phyloP scores from a whole-genome alignment of 495 filamentous ascomycete genomes.

The Neurospora discreta region DNA sequence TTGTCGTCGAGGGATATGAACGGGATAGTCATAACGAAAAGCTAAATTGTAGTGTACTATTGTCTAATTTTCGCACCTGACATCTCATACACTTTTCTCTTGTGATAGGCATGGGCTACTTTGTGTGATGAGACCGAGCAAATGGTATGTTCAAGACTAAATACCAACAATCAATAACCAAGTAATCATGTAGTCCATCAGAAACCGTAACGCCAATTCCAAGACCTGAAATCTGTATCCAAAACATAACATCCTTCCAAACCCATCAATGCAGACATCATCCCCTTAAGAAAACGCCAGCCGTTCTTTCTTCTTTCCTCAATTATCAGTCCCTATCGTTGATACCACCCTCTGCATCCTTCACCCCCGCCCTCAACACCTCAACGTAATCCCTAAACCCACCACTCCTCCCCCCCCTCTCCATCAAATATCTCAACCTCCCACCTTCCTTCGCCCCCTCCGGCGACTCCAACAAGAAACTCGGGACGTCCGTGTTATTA shows the following conservation, averaged over 20 bases:
- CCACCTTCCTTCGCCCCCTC: conserved; percentile 9
- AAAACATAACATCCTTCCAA: neutral
- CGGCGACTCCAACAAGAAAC: conserved; percentile 17
- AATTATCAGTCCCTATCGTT: neutral
- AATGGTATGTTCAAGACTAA: neutral
- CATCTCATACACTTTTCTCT: no score
- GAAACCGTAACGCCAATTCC: neutral
- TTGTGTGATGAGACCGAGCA: neutral
- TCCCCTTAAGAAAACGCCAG: neutral
- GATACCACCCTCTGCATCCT: neutral
- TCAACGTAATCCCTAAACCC: conserved; percentile 29
- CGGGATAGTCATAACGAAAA: neutral
- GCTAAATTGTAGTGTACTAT: neutral
- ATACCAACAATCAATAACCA: neutral
- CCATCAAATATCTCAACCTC: conserved; percentile 27
- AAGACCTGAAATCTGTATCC: neutral
- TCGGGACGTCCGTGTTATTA: conserved; percentile 32
- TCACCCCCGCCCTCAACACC: neutral
- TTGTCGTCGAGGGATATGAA: neutral
- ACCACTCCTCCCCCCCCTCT: conserved; percentile 26
- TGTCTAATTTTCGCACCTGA: no score
- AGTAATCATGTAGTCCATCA: neutral
- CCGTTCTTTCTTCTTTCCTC: neutral
- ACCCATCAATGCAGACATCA: neutral
- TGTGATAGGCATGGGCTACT: no score